Percentiles rank a stretch among this genome's conserved stretches.
These are phyloP conservation scores for Penicillium canescens DNA, from an alignment of 495 filamentous ascomycete genomes.

Conservation along the genomic window DNA sequence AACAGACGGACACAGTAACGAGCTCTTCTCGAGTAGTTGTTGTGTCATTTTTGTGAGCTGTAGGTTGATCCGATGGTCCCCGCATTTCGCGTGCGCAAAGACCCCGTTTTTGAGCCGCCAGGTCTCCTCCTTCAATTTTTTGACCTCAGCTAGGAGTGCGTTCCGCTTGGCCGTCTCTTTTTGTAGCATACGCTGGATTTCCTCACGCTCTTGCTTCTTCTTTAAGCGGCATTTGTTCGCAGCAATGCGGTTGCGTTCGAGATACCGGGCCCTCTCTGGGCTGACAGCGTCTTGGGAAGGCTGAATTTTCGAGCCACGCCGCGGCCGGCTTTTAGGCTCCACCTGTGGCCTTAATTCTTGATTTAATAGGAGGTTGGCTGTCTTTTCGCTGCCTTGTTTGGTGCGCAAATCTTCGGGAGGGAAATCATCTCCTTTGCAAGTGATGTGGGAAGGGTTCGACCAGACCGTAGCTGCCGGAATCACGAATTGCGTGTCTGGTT, in stretches of 20 bases:
- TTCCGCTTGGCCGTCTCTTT: neutral
- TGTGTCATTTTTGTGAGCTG: neutral
- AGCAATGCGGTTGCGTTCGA: conserved; percentile 6
- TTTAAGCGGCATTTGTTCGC: conserved; percentile 8
- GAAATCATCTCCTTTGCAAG: too few relatives aligned
- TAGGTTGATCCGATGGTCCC: neutral
- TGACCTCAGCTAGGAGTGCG: neutral
- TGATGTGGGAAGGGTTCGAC: too few relatives aligned
- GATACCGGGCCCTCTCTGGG: neutral
- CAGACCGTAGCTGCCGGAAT: too few relatives aligned
- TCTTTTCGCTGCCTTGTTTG: too few relatives aligned
- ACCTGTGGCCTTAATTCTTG: too few relatives aligned
- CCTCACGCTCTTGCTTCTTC: conserved; percentile 1
- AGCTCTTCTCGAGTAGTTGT: too few relatives aligned
- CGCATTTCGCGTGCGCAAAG: conserved; percentile 1
- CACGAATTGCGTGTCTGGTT: too few relatives aligned
- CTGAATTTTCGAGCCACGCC: too few relatives aligned
- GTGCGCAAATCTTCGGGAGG: too few relatives aligned
- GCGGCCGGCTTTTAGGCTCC: too few relatives aligned
- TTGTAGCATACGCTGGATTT: neutral
- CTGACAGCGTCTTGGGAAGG: neutral
- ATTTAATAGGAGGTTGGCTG: too few relatives aligned
- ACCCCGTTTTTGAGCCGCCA: conserved; percentile 10
- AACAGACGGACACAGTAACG: too few relatives aligned
- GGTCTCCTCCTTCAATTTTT: neutral